phyloP scores from a whole-genome alignment of 2,329 filamentous ascomycete species.

The Scedosporium minutisporum region DNA sequence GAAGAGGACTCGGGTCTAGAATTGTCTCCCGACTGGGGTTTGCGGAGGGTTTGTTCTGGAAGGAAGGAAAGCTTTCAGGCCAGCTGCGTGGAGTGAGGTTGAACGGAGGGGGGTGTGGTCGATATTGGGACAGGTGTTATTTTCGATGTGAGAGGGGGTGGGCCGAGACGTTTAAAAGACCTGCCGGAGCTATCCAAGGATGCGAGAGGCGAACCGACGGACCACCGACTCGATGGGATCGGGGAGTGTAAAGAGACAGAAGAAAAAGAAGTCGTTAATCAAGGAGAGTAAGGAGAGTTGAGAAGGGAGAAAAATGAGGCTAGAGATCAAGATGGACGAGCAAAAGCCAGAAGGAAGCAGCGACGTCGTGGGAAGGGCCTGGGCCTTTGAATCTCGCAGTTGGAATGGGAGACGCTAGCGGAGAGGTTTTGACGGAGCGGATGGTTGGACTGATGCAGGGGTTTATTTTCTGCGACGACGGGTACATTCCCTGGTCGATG shows the following conservation, averaged over 20 bases:
- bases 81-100: slow-evolving; percentile 2
- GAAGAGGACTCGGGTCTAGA: background rate
- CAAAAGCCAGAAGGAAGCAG: background rate
- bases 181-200: slow-evolving; percentile 1
- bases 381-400: background rate
- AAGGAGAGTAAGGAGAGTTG: background rate
- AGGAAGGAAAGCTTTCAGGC: slow-evolving; percentile 3
- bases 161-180: background rate
- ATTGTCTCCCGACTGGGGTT: background rate
- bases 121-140: slow-evolving; percentile 7
- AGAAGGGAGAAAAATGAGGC: background rate
- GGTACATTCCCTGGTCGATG: background rate
- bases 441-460: background rate
- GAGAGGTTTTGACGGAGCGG: background rate
- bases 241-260: background rate
- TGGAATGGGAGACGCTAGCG: background rate
- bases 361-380: background rate
- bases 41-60: background rate
- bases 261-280: background rate
- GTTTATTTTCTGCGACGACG: background rate
- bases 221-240: background rate
- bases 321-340: background rate
- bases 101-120: background rate
- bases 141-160: slow-evolving; percentile 4
- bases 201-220: background rate